Conservation (phyloP, 352 stramenopile genomes). For the Phytophthora lateralis region DNA sequence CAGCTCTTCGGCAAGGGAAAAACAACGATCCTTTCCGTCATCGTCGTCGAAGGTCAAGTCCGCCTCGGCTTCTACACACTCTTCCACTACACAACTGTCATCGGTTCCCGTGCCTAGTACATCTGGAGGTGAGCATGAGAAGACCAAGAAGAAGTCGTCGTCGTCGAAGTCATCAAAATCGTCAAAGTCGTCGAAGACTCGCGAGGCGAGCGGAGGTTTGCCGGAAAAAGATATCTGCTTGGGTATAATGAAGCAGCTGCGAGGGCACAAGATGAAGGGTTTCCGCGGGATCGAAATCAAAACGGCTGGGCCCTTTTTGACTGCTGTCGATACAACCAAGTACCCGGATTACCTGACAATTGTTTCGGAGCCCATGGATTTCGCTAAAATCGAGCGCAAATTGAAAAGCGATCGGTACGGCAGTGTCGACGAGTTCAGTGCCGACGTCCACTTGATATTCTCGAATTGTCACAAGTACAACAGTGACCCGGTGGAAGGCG, state of each 20-base stretch:
- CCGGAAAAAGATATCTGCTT: conserved; percentile 68
- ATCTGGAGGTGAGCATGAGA: conserved; percentile 30
- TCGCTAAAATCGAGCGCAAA: conserved; percentile 88
- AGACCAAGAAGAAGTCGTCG: conserved; percentile 41
- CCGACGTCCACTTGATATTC: conserved; percentile 88
- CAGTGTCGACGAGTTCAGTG: conserved; percentile 80
- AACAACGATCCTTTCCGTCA: conserved; percentile 43
- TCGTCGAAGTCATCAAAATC: conserved; percentile 38
- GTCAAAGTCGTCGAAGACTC: conserved; percentile 41
- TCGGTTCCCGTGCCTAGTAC: conserved; percentile 8
- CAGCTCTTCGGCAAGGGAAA: conserved; percentile 41
- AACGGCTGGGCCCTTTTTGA: conserved; percentile 80
- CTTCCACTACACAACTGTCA: conserved; percentile 10
- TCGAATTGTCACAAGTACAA: conserved; percentile 92
- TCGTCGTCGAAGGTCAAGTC: conserved; percentile 35
- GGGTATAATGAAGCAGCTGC: conserved; percentile 74
- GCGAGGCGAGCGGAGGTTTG: conserved; percentile 47
- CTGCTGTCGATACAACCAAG: conserved; percentile 86
- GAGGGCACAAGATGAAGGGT: conserved; percentile 85
- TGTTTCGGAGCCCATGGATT: conserved; percentile 86
- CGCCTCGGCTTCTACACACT: conserved; percentile 14
- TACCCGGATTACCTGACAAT: conserved; percentile 86
- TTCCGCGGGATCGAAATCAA: conserved; percentile 83
- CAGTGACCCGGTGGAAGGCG: conserved; percentile 83
- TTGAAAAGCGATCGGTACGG: conserved; percentile 84